Conservation (phyloP, 345 rosid genomes). For the Xanthoceras sorbifolium region DNA sequence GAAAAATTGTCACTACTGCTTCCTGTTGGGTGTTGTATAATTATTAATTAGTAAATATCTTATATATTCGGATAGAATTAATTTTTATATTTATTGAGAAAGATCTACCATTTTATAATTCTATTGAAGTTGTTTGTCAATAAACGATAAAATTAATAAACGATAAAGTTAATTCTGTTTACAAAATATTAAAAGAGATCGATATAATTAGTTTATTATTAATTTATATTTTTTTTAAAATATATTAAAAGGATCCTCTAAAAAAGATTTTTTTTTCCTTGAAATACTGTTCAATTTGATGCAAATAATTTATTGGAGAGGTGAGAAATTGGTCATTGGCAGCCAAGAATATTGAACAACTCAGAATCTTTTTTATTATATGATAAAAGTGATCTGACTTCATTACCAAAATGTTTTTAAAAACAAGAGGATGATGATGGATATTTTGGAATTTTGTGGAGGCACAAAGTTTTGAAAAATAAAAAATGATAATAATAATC, state of each 20-base stretch:
- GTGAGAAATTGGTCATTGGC: background rate
- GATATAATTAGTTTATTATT: too few relatives aligned
- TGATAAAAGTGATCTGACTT: slow-evolving; percentile 34
- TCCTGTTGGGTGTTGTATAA: background rate
- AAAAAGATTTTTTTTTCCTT: too few relatives aligned
- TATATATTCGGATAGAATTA: too few relatives aligned
- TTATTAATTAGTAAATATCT: too few relatives aligned
- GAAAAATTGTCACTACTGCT: background rate
- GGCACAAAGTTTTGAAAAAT: slow-evolving; percentile 25
- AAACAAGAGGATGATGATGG: slow-evolving; percentile 23
- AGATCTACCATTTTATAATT: too few relatives aligned
- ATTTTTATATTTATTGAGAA: too few relatives aligned
- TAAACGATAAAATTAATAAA: too few relatives aligned
- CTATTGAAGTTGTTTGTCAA: too few relatives aligned
- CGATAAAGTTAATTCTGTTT: too few relatives aligned
- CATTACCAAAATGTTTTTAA: slow-evolving; percentile 4
- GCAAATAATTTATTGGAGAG: background rate
- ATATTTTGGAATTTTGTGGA: slow-evolving; percentile 42
- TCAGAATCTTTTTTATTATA: slow-evolving; percentile 15
- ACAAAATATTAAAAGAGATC: too few relatives aligned
- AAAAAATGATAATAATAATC: slow-evolving; percentile 24
- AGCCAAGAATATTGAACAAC: slow-evolving; percentile 3
- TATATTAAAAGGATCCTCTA: too few relatives aligned
- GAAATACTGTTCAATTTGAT: background rate
- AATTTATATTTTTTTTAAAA: too few relatives aligned